Base-by-base conservation (phyloP, 257 asterid species). In the Orobanche coerulescens region DNA sequence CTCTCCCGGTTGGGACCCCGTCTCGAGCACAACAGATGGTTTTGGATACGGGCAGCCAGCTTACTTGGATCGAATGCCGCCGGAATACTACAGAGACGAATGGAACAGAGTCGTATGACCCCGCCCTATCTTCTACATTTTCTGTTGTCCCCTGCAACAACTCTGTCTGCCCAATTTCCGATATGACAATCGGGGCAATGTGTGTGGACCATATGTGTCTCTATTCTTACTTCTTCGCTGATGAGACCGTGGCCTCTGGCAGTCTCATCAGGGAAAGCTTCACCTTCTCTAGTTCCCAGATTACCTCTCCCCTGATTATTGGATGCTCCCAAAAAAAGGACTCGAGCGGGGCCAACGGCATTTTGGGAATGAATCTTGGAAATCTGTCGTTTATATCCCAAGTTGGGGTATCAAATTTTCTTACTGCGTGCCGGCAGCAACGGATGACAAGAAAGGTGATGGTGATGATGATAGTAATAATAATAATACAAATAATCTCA, bases 1-100 rank as follows among this genome's bases (percentile, higher is more conserved):
- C 90, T 12, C 87, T 86, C 19, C 93, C 86, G 0, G 82, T 86
- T 4, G 95, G 95, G 16, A 86, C 95, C 33, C 95, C 95, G 2
- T 88, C 94, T 11, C 95, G 84, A 70, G 15, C 67, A 12, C 90
- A 84, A 48, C 81, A 75, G 12, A 82, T 84, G 94, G 90, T 86
- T 5, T 34, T 86, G 47, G 95, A 86, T 61, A 86, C 95, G 1
- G 95, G 95, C 4, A 79, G 90, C 73, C 95, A 86, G 71, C 95
- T 86, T 19, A 81, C 94, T 0, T 86, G 95, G 95, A 86, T 80
- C 47, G 87, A 77, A 62, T 86, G 95, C 72, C 68, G 78, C 74
- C 63, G 71, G 39, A 74, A 78, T 20, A 6, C 0, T 73, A 79
- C 0, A 54, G 42, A 33, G 55, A 7, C n/a, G n/a, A n/a, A n/a